phyloP scores from a whole-genome alignment of 2,329 filamentous ascomycete genomes.

The Colletotrichum endophyticum region DNA sequence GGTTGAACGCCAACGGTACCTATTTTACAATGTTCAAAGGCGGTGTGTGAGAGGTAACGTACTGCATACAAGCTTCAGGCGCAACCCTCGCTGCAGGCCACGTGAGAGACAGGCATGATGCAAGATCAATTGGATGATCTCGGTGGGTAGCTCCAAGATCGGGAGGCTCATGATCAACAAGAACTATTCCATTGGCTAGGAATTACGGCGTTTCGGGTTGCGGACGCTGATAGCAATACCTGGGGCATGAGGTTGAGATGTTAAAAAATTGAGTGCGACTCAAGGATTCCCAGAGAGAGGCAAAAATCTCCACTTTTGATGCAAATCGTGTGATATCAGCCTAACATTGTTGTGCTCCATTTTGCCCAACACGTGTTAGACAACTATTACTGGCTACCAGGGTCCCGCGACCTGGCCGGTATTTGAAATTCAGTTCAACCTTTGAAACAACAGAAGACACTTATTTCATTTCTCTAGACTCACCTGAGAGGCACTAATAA shows the following conservation, averaged over 20 bases:
- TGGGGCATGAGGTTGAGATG: not conserved
- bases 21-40: not conserved
- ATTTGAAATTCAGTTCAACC: not conserved
- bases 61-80: not conserved
- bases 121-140: not conserved
- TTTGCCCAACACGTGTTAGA: accelerated
- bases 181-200: not conserved
- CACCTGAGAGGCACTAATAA: not conserved
- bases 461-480: not conserved
- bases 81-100: not conserved
- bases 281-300: not conserved
- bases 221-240: not conserved
- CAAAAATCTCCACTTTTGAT: not conserved
- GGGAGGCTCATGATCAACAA: not conserved
- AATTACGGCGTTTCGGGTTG: not conserved
- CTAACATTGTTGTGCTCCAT: not conserved
- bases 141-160: not conserved
- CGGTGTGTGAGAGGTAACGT: not conserved
- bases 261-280: not conserved
- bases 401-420: not conserved
- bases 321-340: accelerated
- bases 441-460: not conserved
- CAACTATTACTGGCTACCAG: not conserved
- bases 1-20: not conserved
- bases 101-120: not conserved